Evolutionary conservation across 176 grass and related monocot genomes (phyloP).

Genomic region (Themeda triandra): DNA sequence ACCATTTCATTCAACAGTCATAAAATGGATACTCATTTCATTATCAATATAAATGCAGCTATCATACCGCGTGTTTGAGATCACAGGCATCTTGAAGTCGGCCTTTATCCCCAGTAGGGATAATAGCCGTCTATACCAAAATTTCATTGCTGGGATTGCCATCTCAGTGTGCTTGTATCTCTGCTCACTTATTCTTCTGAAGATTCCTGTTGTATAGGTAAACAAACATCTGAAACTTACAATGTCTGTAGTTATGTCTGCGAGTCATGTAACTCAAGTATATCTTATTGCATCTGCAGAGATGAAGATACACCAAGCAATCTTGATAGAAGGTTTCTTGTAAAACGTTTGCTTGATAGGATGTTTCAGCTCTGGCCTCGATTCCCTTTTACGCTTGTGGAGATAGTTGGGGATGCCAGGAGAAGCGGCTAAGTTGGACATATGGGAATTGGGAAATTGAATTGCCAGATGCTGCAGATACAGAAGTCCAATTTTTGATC

Average conservation of each 20-base stretch:
- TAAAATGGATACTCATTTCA: slow-evolving; percentile 13
- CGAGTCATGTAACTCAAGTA: not conserved
- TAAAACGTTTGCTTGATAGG: slow-evolving; percentile 8
- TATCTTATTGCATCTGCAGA: not conserved
- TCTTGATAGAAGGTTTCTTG: not conserved
- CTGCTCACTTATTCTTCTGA: slow-evolving; percentile 78
- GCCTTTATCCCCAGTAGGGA: slow-evolving; percentile 84
- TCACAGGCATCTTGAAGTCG: slow-evolving; percentile 47
- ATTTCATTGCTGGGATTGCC: slow-evolving; percentile 66
- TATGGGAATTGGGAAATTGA: not conserved
- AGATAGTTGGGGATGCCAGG: not conserved
- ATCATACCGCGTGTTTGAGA: slow-evolving; percentile 70
- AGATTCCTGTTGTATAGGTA: slow-evolving; percentile 78
- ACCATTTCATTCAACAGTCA: not conserved
- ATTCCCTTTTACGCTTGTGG: slow-evolving; percentile 5
- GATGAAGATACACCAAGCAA: slow-evolving; percentile 22
- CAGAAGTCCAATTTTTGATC: not conserved
- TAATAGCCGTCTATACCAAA: slow-evolving; percentile 70
- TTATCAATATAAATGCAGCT: slow-evolving; percentile 50
- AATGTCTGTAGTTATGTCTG: not conserved
- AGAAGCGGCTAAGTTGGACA: not conserved
- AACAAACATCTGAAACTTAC: slow-evolving; percentile 3
- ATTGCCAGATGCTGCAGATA: not conserved
- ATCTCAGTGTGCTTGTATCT: slow-evolving; percentile 66
- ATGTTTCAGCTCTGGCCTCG: slow-evolving; percentile 4